These are phyloP conservation scores for Zangia roseola DNA, from an alignment of 768 basidiomycete genomes.

Conservation along the genomic window DNA sequence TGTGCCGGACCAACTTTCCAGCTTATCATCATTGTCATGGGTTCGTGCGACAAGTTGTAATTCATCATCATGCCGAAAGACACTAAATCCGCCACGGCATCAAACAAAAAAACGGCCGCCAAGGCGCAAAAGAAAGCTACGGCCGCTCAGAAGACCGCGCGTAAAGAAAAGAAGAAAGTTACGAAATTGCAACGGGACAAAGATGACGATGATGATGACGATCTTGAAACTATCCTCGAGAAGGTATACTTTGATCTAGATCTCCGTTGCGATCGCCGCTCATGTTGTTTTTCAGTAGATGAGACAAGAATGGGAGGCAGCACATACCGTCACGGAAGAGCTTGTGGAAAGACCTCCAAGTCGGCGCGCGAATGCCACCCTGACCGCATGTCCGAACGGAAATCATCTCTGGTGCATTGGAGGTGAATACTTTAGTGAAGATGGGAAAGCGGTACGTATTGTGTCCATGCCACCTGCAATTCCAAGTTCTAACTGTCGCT, in stretches of 20 bases:
- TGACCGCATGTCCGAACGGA: conserved; percentile 77
- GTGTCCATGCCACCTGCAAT: neutral
- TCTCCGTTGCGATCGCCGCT: neutral
- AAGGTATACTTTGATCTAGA: conserved; percentile 43
- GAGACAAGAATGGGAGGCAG: conserved; percentile 78
- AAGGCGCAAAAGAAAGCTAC: conserved; percentile 70
- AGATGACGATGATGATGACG: conserved; percentile 65
- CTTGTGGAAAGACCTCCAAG: conserved; percentile 80
- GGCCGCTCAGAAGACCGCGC: conserved; percentile 63
- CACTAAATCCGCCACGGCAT: conserved; percentile 4
- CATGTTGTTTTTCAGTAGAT: conserved; percentile 50
- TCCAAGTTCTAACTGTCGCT: neutral
- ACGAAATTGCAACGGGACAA: conserved; percentile 42
- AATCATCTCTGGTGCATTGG: conserved; percentile 84
- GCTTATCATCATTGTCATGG: no score
- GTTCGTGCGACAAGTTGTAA: no score
- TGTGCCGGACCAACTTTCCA: no score
- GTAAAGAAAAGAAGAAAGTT: conserved; percentile 65
- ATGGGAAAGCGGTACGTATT: conserved; percentile 65
- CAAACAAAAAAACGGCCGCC: conserved; percentile 42
- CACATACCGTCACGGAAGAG: conserved; percentile 84
- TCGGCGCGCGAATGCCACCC: conserved; percentile 77
- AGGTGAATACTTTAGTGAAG: conserved; percentile 86
- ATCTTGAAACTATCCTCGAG: conserved; percentile 83
- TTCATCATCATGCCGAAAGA: conserved; percentile 17